Base-by-base conservation (phyloP, 2,329 filamentous ascomycete genomes). In the Calonectria honghensis region DNA sequence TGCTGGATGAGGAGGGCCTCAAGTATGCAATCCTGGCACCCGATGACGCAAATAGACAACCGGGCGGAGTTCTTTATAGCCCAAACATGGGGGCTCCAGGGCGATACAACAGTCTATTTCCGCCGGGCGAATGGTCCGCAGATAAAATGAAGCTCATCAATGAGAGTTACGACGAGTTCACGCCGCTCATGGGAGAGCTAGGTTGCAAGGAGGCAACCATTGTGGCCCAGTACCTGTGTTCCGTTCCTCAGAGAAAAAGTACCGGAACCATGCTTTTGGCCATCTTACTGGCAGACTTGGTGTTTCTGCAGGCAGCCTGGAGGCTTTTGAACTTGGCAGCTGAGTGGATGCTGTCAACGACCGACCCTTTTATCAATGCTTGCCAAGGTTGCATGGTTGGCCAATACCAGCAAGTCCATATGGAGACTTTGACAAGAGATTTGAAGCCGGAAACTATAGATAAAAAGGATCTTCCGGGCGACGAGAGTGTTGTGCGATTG, bases 251-350 rank as follows among this genome's bases (percentile, higher is more conserved):
- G 37, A 69, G 64, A 27, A 77, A 77, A 20, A 77, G 70, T 6
- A 68, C 57, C 0, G 73, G 75, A 0, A 57, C 76, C 0, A 77
- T 77, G 76, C 48, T 77, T 0, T 11, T 75, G 1, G 76, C 76
- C 0, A 77, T 77, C 2, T 13, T 77, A 3, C 66, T 77, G 0
- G 76, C 75, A 16, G 54, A 77, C 11, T 29, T 77, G 2, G 76
- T 77, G 18, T 77, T 77, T 20, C n/a, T 77, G 13, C 75, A 77
- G 48, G 76, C 75, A 6, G 57, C 75, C 2, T 77, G 76, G 76
- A 75, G 14, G 16, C 27, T 77, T 1, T 13, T 77, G 6, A 71
- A 75, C 6, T 50, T 65, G 73, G 14, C 63, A 7, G 69, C 76
- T 1, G 72, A 66, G 1, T 31, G 24, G 0, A 75, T 77, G 64